phyloP scores from a whole-genome alignment of 176 grass and related monocot species.

The Eleusine coracana region DNA sequence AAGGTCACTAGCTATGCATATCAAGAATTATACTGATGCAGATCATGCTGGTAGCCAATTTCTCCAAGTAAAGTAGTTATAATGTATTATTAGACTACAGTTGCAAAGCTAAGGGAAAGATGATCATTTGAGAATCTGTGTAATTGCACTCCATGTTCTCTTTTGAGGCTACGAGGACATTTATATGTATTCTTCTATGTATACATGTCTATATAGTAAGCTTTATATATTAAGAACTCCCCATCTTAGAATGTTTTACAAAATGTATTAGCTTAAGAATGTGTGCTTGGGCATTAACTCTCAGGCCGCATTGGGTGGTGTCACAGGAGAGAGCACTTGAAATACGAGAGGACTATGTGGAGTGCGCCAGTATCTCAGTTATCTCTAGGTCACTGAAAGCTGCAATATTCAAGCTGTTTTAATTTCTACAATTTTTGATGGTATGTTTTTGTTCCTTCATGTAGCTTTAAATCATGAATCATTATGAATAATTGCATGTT shows the following conservation, averaged over 20 bases:
- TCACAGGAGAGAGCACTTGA: neutral
- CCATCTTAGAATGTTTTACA: neutral
- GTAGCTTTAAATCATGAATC: neutral
- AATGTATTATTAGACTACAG: slow-evolving; percentile 33
- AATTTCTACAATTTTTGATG: neutral
- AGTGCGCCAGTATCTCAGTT: neutral
- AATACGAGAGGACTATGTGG: neutral
- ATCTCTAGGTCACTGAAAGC: neutral
- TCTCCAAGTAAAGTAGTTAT: slow-evolving; percentile 30
- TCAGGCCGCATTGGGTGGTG: slow-evolving; percentile 1
- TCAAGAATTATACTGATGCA: neutral
- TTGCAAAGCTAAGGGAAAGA: neutral
- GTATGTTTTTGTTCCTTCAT: slow-evolving; percentile 14
- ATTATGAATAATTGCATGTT: neutral
- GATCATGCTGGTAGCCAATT: neutral
- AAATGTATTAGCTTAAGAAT: slow-evolving; percentile 23
- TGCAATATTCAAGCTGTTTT: neutral
- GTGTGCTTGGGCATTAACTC: neutral
- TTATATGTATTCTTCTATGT: slow-evolving; percentile 11
- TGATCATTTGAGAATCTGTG: neutral
- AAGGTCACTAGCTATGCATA: neutral
- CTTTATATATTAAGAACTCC: neutral
- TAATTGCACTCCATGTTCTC: neutral
- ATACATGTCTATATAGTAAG: slow-evolving; percentile 22
- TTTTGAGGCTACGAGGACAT: neutral